Evolutionary conservation across 2,329 filamentous ascomycete genomes (phyloP), one percentile per base, ranked within the genome.

Genomic region (Scedosporium minutisporum): DNA sequence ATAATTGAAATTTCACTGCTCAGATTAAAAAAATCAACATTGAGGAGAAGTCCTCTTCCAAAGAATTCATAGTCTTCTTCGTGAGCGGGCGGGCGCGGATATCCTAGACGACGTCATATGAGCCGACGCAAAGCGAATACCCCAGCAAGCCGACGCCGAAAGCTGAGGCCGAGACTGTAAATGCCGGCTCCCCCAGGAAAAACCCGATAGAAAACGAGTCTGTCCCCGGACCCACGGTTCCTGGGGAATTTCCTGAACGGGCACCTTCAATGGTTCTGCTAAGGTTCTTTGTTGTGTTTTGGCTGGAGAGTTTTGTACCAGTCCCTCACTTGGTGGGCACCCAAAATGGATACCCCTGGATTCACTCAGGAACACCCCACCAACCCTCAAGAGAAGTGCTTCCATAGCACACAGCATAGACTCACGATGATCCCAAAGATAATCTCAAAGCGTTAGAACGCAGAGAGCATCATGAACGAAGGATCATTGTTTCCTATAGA

Each of bases 41-140:
- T 46, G 14, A 23, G 12, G 27, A 10, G 16, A n/a, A 25, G 16
- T 51, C 14, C 57, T n/a, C 23, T 23, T 25, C 23, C 51, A 14
- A 33, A 46, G 60, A 57, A 57, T 51, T 62, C 60, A 62, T 59
- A 41, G 59, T 61, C 60, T 42, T 23, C 33, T 58, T 53, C 33
- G 12, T 12, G 10, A 10, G 33, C 33, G 51, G 38, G 21, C 23
- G 51, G 57, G 60, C 58, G 65, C 65, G 63, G 65, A 62, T 61
- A n/a, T 16, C 33, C 64, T 51, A 59, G 63, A 44, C 64, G 65
- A 71, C 67, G 67, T 68, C 68, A 68, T 65, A 68, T 73, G 70
- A 73, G 73, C 73, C 73, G 73, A 74, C 65, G 58, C 55, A 65
- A 65, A 61, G 48, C 63, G 63, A 63, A 58, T 51, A 23, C 60